Evolutionary conservation across 345 rosid species (phyloP), one percentile per base, ranked within the genome.

Genomic region (Salix suchowensis): DNA sequence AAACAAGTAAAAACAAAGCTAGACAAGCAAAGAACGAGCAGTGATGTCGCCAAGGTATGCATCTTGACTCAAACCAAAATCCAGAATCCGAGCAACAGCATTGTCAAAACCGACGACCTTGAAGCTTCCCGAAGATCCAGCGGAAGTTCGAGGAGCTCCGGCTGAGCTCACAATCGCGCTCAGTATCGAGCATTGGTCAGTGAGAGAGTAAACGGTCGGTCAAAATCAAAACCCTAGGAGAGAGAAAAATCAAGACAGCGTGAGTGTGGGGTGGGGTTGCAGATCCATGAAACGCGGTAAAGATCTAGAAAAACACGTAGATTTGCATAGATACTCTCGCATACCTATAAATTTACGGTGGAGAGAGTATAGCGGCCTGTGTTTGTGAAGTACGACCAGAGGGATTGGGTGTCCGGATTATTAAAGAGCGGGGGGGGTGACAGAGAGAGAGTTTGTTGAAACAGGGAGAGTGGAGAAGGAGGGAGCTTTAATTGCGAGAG

Each of bases 221-320:
- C 70, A 58, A 23, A 69, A 67, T 13, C 10, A 58, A 85, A 92
- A 88, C 88, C 97, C 93, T 88, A 87, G 76, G 80, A 86, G 77
- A 81, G 78, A 81, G 76, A 81, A 37, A 72, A 19, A 4, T 32
- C 1, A 28, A 77, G 34, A 74, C 79, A 86, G 81, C 83, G 88
- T 39, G 64, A 71, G 68, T 70, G 66, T 28, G 40, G 69, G 2
- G 60, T 65, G 54, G 75, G 70, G 74, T 7, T 16, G 80, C 82
- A 90, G 97, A 92, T 92, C 93, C 91, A 86, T 76, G 79, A 86
- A 89, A 88, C 77, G 90, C 93, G 93, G 88, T 64, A 13, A 79
- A 74, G 78, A 86, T 78, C 86, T 71, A 79, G 65, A 18, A 54
- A 74, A 67, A 60, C 44, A 34, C 24, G 14, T 28, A 34, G 46